Evolutionary conservation across 495 filamentous ascomycete genomes (phyloP).

Genomic region (Pseudevernia furfuracea): DNA sequence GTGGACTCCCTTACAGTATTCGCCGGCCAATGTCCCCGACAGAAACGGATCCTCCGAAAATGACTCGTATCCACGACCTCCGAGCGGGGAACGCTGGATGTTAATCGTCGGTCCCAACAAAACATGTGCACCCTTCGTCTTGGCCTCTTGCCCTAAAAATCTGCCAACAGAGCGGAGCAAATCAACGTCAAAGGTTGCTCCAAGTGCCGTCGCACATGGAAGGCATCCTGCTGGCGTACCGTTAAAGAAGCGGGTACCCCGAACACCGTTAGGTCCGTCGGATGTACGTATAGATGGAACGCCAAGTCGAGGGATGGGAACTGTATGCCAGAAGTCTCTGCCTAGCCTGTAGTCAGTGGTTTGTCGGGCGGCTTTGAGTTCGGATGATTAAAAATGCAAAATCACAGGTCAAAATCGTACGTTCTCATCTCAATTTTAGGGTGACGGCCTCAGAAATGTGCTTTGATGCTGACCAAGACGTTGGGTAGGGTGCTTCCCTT

Average conservation of each 20-base stretch:
- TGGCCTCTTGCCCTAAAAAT: slow-evolving; percentile 60
- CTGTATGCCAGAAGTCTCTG: slow-evolving; percentile 39
- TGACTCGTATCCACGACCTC: slow-evolving; percentile 72
- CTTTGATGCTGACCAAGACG: background rate
- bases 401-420: background rate
- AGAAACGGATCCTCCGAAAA: slow-evolving; percentile 73
- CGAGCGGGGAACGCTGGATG: slow-evolving; percentile 67
- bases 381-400: background rate
- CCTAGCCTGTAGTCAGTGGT: slow-evolving; percentile 25
- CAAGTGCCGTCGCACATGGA: slow-evolving; percentile 61
- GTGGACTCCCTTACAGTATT: slow-evolving; percentile 62
- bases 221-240: slow-evolving; percentile 61
- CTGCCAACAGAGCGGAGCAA: slow-evolving; percentile 54
- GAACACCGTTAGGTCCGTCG: slow-evolving; percentile 70
- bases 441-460: background rate
- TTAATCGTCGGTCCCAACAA: slow-evolving; percentile 73
- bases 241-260: slow-evolving; percentile 67
- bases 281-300: slow-evolving; percentile 63
- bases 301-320: slow-evolving; percentile 53
- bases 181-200: slow-evolving; percentile 60
- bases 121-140: slow-evolving; percentile 60
- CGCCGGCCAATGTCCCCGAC: slow-evolving; percentile 58
- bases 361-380: background rate
- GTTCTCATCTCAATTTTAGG: background rate
- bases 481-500: background rate